Conservation (phyloP, 495 filamentous ascomycete genomes). For the Podospora sp. region DNA sequence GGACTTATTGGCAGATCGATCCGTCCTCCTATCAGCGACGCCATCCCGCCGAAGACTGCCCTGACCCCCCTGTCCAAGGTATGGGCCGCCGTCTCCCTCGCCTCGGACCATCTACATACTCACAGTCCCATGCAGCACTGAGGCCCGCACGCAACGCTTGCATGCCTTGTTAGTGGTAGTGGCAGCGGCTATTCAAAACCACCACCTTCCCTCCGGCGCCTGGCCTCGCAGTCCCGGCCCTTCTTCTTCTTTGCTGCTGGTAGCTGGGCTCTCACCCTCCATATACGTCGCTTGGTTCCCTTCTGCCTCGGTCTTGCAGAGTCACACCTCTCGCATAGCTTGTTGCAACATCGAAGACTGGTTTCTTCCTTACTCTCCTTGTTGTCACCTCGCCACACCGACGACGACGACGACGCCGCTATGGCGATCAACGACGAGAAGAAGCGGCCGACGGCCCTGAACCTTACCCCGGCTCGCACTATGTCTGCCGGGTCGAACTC, state of each 20-base stretch:
- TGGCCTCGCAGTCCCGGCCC: slow-evolving; percentile 28
- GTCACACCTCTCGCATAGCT: slow-evolving; percentile 31
- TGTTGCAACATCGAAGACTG: slow-evolving; percentile 33
- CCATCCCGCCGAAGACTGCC: slow-evolving; percentile 16
- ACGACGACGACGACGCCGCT: slow-evolving; percentile 23
- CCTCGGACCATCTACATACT: slow-evolving; percentile 36
- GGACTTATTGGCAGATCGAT: slow-evolving; percentile 35
- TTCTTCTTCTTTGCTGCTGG: slow-evolving; percentile 43
- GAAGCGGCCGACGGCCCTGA: slow-evolving; percentile 54
- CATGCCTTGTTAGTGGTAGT: slow-evolving; percentile 34
- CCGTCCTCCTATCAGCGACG: slow-evolving; percentile 39
- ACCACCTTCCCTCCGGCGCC: slow-evolving; percentile 42
- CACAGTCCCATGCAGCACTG: slow-evolving; percentile 43
- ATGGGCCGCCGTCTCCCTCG: slow-evolving; percentile 28
- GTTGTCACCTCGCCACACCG: slow-evolving; percentile 2
- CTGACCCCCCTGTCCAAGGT: slow-evolving; percentile 33
- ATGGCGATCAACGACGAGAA: slow-evolving; percentile 45
- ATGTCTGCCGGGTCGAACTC: slow-evolving; percentile 58
- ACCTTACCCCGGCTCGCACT: slow-evolving; percentile 48
- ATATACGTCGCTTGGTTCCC: slow-evolving; percentile 34
- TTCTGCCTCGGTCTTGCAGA: slow-evolving; percentile 30
- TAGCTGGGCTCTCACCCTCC: slow-evolving; percentile 60
- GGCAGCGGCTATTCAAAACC: slow-evolving; percentile 60
- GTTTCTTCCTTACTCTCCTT: slow-evolving; percentile 40
- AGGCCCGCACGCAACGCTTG: slow-evolving; percentile 29